These are phyloP conservation scores for Annulohypoxylon truncatum DNA, from an alignment of 2,329 filamentous ascomycete species.

Conservation along the genomic window DNA sequence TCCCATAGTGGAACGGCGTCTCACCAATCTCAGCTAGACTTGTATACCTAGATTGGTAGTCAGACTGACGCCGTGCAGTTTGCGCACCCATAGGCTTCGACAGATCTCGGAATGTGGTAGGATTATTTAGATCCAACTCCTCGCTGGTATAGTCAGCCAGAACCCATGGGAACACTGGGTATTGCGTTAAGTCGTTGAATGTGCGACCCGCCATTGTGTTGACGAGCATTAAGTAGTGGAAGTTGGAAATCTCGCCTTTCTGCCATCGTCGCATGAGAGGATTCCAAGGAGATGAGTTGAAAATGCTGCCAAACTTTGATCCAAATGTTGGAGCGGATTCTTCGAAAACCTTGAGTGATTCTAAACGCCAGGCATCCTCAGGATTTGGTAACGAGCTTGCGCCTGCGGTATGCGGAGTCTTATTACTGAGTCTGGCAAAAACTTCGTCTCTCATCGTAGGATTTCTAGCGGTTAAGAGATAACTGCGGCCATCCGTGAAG, in stretches of 20 bases:
- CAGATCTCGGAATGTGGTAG: conserved; percentile 87
- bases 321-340: conserved; percentile 74
- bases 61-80: conserved; percentile 76
- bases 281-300: conserved; percentile 84
- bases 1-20: conserved; percentile 95
- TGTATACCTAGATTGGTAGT: conserved; percentile 86
- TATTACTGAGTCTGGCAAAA: conserved; percentile 77
- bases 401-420: conserved; percentile 83
- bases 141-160: conserved; percentile 95
- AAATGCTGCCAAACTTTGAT: conserved; percentile 91
- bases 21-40: conserved; percentile 93
- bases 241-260: conserved; percentile 95
- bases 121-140: conserved; percentile 86
- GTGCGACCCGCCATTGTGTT: conserved; percentile 97
- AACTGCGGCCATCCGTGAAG: conserved; percentile 96
- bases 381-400: conserved; percentile 76
- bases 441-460: conserved; percentile 81
- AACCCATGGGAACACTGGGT: conserved; percentile 98
- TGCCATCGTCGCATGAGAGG: conserved; percentile 91
- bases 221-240: conserved; percentile 98
- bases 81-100: conserved; percentile 98
- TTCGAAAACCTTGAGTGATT: conserved; percentile 78
- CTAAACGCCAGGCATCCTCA: conserved; percentile 92
- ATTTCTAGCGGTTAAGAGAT: conserved; percentile 86
- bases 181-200: conserved; percentile 98